phyloP scores from a whole-genome alignment of 2,329 filamentous ascomycete species.

The Calonectria henricotiae region DNA sequence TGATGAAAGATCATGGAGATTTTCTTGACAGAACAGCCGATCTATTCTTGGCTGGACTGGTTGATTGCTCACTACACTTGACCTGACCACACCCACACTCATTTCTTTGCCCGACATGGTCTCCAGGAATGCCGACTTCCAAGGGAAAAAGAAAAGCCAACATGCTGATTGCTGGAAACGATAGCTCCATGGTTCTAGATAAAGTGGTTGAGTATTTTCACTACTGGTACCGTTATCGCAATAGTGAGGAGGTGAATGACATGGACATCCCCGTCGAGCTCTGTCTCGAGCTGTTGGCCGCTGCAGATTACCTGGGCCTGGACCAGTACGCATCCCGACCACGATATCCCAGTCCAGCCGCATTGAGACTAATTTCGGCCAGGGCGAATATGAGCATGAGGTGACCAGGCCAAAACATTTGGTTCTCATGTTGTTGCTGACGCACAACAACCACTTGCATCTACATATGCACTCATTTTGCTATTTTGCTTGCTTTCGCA shows the following conservation, averaged over 20 bases:
- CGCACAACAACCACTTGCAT: constrained; percentile 8
- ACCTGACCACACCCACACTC: constrained; percentile 65
- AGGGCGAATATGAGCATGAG: constrained; percentile 61
- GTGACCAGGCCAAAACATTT: constrained; percentile 40
- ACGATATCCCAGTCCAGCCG: constrained; percentile 40
- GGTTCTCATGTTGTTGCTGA: not conserved
- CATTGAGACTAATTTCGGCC: constrained; percentile 53
- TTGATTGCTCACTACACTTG: constrained; percentile 76
- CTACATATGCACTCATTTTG: not conserved
- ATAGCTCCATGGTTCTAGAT: constrained; percentile 81
- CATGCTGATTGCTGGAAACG: constrained; percentile 49
- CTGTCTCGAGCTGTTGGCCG: constrained; percentile 83
- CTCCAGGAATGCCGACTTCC: constrained; percentile 38
- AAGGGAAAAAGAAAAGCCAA: constrained; percentile 36
- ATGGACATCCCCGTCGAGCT: constrained; percentile 87
- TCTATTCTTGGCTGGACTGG: constrained; percentile 60
- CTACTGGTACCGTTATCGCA: constrained; percentile 83
- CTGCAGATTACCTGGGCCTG: constrained; percentile 83
- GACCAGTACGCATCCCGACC: constrained; percentile 67
- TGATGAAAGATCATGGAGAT: constrained; percentile 62
- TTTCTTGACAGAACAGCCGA: constrained; percentile 65
- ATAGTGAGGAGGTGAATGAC: constrained; percentile 82
- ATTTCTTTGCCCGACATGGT: constrained; percentile 36
- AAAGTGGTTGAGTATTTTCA: constrained; percentile 89
- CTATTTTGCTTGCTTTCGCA: constrained; percentile 20